Conservation (phyloP, 257 asterid genomes). For the Fraxinus americana region DNA sequence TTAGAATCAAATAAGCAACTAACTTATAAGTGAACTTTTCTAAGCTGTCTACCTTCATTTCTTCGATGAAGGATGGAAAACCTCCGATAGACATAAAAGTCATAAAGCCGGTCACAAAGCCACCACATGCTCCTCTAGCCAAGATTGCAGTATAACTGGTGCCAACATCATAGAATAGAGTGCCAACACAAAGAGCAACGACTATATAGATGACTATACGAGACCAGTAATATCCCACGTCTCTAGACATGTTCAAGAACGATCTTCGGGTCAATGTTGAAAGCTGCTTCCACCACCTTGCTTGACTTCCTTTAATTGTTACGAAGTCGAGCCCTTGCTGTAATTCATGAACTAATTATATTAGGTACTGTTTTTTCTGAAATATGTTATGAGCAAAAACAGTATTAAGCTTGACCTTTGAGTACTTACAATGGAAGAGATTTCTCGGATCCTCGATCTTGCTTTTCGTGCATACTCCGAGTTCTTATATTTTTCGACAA, state of each 20-base stretch:
- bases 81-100: conserved; percentile 99
- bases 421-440: conserved; percentile 54
- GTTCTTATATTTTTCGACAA: conserved; percentile 60
- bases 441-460: conserved; percentile 48
- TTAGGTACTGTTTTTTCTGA: too few relatives aligned
- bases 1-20: not conserved
- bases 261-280: conserved; percentile 70
- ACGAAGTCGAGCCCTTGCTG: conserved; percentile 72
- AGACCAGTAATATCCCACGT: conserved; percentile 87
- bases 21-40: not conserved
- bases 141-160: conserved; percentile 82
- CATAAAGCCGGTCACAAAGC: conserved; percentile 86
- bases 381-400: not conserved
- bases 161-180: conserved; percentile 87
- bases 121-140: conserved; percentile 96
- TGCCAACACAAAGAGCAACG: conserved; percentile 76
- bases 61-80: conserved; percentile 93
- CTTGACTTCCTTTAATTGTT: conserved; percentile 75
- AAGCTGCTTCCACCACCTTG: conserved; percentile 87
- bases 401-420: not conserved
- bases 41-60: conserved; percentile 60
- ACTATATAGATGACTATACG: conserved; percentile 69
- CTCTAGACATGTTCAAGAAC: conserved; percentile 77
- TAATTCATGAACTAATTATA: conserved; percentile 23
- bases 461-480: conserved; percentile 62